Percentiles rank a stretch among this genome's conserved stretches.
These are phyloP conservation scores for Babesia ovata DNA, from an alignment of 169 alveolate species.

Conservation along the genomic window DNA sequence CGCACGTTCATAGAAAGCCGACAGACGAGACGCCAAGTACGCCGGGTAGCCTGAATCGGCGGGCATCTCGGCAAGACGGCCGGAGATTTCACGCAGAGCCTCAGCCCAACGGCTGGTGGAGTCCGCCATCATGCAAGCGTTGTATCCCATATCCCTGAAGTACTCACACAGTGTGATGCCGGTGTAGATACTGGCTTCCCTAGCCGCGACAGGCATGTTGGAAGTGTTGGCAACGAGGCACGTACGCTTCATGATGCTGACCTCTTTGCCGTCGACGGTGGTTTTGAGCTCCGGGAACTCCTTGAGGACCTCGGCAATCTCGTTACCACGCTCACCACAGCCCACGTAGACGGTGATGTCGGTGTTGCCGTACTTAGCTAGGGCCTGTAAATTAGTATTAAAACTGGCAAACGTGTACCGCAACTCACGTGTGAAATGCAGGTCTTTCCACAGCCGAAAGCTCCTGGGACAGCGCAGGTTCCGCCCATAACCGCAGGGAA, in stretches of 20 bases:
- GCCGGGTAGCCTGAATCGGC: slow-evolving; percentile 99
- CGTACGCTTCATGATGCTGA: slow-evolving; percentile 98
- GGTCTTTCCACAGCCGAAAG: slow-evolving; percentile 99
- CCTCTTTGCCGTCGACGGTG: slow-evolving; percentile 83
- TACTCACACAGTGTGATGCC: slow-evolving; percentile 99
- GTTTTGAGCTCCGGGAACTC: slow-evolving; percentile 99
- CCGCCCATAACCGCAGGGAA: slow-evolving; percentile 99
- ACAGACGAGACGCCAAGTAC: slow-evolving; percentile 96
- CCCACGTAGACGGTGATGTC: slow-evolving; percentile 97
- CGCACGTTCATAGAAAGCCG: slow-evolving; percentile 99
- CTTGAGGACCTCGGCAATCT: slow-evolving; percentile 99
- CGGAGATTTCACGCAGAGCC: slow-evolving; percentile 99
- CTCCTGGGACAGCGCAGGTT: slow-evolving; percentile 99
- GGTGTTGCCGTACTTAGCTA: slow-evolving; percentile 96
- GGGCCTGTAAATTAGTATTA: slow-evolving; percentile 80
- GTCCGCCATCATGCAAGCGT: slow-evolving; percentile 99
- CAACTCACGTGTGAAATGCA: slow-evolving; percentile 89
- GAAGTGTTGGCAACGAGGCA: slow-evolving; percentile 99
- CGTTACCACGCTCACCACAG: slow-evolving; percentile 99
- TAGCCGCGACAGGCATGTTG: slow-evolving; percentile 99
- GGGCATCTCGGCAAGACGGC: slow-evolving; percentile 99
- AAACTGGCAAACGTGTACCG: background rate
- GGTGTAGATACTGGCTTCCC: slow-evolving; percentile 99
- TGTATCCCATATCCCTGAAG: slow-evolving; percentile 99
- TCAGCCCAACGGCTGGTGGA: slow-evolving; percentile 99